phyloP scores from a whole-genome alignment of 2,329 filamentous ascomycete genomes.

The Fusarium luffae region DNA sequence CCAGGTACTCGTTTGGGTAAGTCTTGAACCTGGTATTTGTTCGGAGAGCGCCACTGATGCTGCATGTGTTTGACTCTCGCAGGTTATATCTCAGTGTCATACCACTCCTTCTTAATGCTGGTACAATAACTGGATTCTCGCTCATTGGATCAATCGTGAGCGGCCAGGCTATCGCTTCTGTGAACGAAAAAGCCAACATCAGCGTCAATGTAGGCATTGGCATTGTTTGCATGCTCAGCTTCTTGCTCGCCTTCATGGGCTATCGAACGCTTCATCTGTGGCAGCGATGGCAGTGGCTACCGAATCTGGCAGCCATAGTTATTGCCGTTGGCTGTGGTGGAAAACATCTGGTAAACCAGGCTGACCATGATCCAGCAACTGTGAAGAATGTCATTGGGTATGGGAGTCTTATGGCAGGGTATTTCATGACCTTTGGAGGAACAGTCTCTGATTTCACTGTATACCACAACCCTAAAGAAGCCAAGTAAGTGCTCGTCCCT shows the following conservation, averaged over 20 bases:
- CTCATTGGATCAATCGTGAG: constrained; percentile 67
- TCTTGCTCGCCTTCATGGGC: constrained; percentile 66
- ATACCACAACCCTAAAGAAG: constrained; percentile 55
- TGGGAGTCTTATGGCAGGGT: constrained; percentile 61
- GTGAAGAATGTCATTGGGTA: constrained; percentile 56
- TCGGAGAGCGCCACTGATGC: constrained; percentile 11
- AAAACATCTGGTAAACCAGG: constrained; percentile 60
- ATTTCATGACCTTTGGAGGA: constrained; percentile 66
- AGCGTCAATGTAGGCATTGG: constrained; percentile 66
- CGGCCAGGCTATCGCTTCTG: constrained; percentile 63
- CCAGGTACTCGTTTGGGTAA: constrained; percentile 69
- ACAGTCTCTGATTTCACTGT: constrained; percentile 68
- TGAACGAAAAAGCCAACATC: constrained; percentile 56
- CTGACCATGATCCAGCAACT: constrained; percentile 52
- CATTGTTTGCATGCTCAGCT: constrained; percentile 63
- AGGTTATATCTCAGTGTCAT: constrained; percentile 62
- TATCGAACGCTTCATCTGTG: constrained; percentile 65
- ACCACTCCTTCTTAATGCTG: constrained; percentile 65
- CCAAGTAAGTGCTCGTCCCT: constrained; percentile 30
- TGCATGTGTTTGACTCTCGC: background rate
- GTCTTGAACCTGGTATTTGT: background rate
- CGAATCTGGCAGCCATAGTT: constrained; percentile 62
- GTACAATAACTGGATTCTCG: constrained; percentile 68
- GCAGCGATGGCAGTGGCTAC: constrained; percentile 68
- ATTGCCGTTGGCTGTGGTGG: constrained; percentile 66